Percentiles rank a stretch among this genome's conserved stretches.
These are phyloP conservation scores for Neurospora cerealis DNA, from an alignment of 495 filamentous ascomycete genomes.

Conservation along the genomic window DNA sequence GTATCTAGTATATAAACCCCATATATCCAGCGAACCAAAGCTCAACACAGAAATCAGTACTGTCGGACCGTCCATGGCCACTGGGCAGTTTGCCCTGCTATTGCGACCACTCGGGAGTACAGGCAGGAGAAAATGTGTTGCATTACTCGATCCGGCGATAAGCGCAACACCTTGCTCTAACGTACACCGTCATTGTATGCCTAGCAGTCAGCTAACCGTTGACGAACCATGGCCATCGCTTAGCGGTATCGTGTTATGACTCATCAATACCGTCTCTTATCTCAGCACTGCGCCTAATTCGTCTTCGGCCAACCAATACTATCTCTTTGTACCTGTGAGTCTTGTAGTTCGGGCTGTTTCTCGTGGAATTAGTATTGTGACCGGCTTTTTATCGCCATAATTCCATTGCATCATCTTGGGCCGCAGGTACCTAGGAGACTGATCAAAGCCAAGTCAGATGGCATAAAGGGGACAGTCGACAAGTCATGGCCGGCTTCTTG, in stretches of 20 bases:
- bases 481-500: not conserved
- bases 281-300: not conserved
- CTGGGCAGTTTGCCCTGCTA: not conserved
- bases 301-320: not conserved
- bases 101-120: not conserved
- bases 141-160: not conserved
- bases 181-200: not conserved
- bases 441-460: not conserved
- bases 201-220: not conserved
- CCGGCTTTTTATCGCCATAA: not conserved
- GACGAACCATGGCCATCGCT: not conserved
- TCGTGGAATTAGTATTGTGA: not conserved
- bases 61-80: not conserved
- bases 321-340: not conserved
- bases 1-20: not conserved
- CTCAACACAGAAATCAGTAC: not conserved
- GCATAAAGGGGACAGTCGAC: not conserved
- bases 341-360: not conserved
- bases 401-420: not conserved
- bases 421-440: not conserved
- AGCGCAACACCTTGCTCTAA: not conserved
- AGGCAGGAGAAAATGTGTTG: not conserved
- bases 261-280: not conserved
- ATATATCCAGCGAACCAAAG: not conserved
- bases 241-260: not conserved